Conservation (phyloP, 208 protist species). For the Leptomonas pyrrhocoris region DNA sequence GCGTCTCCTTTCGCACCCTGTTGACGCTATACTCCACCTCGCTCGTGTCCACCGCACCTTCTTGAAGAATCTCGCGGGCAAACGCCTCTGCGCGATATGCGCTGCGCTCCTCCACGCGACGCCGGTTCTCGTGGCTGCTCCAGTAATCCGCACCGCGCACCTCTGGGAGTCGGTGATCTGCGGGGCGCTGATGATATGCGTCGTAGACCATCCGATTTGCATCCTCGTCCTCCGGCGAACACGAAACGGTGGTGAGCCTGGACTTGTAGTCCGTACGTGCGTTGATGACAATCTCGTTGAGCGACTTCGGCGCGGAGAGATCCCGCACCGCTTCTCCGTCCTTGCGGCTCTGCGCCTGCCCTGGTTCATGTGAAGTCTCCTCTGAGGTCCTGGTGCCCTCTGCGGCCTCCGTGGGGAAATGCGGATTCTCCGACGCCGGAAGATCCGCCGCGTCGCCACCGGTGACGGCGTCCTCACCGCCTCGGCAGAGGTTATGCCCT, state of each 20-base stretch:
- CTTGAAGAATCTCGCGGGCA: conserved; percentile 54
- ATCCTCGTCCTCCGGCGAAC: conserved; percentile 17
- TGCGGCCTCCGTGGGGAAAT: conserved; percentile 46
- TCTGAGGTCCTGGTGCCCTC: not conserved
- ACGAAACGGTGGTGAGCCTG: conserved; percentile 14
- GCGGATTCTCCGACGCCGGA: conserved; percentile 61
- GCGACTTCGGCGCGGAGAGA: not conserved
- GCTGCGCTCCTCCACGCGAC: conserved; percentile 48
- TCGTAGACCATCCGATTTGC: conserved; percentile 47
- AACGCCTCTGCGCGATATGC: conserved; percentile 44
- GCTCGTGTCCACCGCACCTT: conserved; percentile 80
- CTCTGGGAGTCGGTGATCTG: conserved; percentile 46
- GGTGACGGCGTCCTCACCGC: not conserved
- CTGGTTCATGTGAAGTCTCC: not conserved
- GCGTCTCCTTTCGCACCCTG: conserved; percentile 72
- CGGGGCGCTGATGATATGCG: conserved; percentile 70
- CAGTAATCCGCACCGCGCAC: conserved; percentile 81
- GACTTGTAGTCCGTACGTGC: conserved; percentile 51
- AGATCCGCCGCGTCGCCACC: conserved; percentile 10
- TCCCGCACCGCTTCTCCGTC: not conserved
- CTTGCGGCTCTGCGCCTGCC: not conserved
- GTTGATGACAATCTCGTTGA: conserved; percentile 41
- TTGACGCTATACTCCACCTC: conserved; percentile 70
- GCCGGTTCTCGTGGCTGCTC: conserved; percentile 47
- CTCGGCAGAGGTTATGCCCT: conserved; percentile 29